Evolutionary conservation across 2,329 filamentous ascomycete genomes (phyloP), one percentile per base, ranked within the genome.

Genomic region (Fusarium napiforme): DNA sequence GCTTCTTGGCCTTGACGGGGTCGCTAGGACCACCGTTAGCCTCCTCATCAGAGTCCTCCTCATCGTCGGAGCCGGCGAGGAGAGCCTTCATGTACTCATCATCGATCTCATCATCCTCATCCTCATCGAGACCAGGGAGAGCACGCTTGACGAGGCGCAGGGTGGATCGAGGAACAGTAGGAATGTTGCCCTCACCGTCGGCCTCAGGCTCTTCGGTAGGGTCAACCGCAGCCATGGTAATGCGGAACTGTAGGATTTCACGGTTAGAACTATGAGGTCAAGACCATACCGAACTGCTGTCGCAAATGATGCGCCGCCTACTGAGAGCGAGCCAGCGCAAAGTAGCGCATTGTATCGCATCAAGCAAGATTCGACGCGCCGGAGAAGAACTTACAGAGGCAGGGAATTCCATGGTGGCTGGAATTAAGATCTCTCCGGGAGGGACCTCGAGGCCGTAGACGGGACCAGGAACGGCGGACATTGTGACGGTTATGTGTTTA

Each of bases 141-240:
- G 90, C 90, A 80, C 92, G 88, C 83, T 96, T 96, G 82, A 98
- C 89, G 77, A 99, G 88, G 86, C 96, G 97, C 79, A 99, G 87
- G 58, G 96, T 99, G 60, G 96, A 93, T 78, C 95, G 93, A 78
- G 92, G 89, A 71, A 91, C 84, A 65, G 85, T 83, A 78, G 89
- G 89, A 68, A 89, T 83, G 79, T 91, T 90, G 78, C 87, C 88
- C 59, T 89, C 88, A 65, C 87, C 87, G 76, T 92, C 91, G 67
- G 87, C 87, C 82, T 94, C 89, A 40, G 91, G 88, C 77, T 90
- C 87, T 78, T 93, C 93, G 79, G 90, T 94, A 66, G 96, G 96
- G 82, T 99, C 96, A 82, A 99, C 92, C 75, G 96, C 96, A 79
- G 97, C 96, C 96, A 99, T 99, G 79, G 95, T 98, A 81, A 99